phyloP scores from a whole-genome alignment of 495 filamentous ascomycete genomes.

The Aspergillus sclerotioniger region DNA sequence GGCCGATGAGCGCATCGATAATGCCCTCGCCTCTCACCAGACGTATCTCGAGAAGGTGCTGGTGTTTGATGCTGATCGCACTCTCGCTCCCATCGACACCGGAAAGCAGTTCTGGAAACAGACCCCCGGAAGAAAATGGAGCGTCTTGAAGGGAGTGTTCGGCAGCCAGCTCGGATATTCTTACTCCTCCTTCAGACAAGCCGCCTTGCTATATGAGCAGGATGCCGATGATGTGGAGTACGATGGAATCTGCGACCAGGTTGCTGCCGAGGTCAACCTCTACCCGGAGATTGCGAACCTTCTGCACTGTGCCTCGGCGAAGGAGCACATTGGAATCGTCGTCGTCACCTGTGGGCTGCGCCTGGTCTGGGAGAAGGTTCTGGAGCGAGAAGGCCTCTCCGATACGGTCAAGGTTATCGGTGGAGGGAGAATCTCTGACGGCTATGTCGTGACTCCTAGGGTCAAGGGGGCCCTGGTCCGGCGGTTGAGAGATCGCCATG shows the following conservation, averaged over 20 bases:
- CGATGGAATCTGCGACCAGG: conserved; percentile 44
- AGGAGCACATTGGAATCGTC: conserved; percentile 48
- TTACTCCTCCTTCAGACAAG: conserved; percentile 57
- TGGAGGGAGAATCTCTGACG: conserved; percentile 50
- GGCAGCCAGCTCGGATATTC: conserved; percentile 50
- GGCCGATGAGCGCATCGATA: conserved; percentile 40
- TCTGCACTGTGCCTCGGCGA: conserved; percentile 32
- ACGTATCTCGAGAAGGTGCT: conserved; percentile 43
- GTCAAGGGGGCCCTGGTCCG: conserved; percentile 52
- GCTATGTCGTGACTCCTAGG: conserved; percentile 49
- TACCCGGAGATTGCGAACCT: conserved; percentile 50
- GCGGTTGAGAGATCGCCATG: conserved; percentile 27
- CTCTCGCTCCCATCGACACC: conserved; percentile 54
- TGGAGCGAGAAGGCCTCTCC: conserved; percentile 46
- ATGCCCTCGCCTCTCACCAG: conserved; percentile 23
- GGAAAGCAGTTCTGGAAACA: conserved; percentile 53
- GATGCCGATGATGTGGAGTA: conserved; percentile 38
- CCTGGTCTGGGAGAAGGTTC: conserved; percentile 56
- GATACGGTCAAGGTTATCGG: conserved; percentile 53
- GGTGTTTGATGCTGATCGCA: conserved; percentile 60
- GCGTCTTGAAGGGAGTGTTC: conserved; percentile 50
- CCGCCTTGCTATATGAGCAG: conserved; percentile 56
- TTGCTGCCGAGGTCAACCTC: conserved; percentile 45
- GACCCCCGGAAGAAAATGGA: not conserved
- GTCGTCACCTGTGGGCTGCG: conserved; percentile 59